Evolutionary conservation across 495 filamentous ascomycete genomes (phyloP).

Genomic region (Trichoderma parareesei): DNA sequence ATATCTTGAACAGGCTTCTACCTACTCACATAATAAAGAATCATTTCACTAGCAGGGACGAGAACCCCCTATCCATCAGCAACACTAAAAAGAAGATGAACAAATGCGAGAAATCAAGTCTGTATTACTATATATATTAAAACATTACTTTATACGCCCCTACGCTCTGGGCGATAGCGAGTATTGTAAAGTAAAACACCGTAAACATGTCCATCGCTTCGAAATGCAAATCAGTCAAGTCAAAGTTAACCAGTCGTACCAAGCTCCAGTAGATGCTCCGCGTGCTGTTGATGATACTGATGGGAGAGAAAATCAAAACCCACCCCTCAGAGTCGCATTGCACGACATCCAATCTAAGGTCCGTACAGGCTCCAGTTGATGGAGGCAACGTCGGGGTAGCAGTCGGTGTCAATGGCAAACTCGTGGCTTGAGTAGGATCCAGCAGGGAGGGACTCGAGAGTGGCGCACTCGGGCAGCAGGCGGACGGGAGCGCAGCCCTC

Average conservation of each 20-base stretch:
- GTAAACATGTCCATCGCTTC: neutral
- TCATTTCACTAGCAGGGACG: too few relatives aligned
- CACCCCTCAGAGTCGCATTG: neutral
- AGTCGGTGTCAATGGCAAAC: neutral
- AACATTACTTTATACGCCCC: slow-evolving; percentile 2
- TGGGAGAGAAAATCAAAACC: neutral
- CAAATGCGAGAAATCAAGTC: too few relatives aligned
- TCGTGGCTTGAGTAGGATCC: slow-evolving; percentile 4
- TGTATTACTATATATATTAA: neutral
- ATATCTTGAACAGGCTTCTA: too few relatives aligned
- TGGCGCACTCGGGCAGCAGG: slow-evolving; percentile 6
- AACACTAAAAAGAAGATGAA: too few relatives aligned
- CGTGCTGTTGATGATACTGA: neutral
- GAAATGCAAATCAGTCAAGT: neutral
- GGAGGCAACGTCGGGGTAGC: neutral
- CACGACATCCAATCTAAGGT: neutral
- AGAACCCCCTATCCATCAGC: too few relatives aligned
- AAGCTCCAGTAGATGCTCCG: neutral
- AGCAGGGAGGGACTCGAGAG: neutral
- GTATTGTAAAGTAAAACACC: neutral
- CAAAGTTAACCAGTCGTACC: neutral
- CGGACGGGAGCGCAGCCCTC: slow-evolving; percentile 3
- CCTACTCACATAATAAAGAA: too few relatives aligned
- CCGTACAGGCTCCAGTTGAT: slow-evolving; percentile 10
- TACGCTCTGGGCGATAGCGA: neutral